phyloP scores from a whole-genome alignment of 73 alveolate species.

The Paramecium biaurelia region DNA sequence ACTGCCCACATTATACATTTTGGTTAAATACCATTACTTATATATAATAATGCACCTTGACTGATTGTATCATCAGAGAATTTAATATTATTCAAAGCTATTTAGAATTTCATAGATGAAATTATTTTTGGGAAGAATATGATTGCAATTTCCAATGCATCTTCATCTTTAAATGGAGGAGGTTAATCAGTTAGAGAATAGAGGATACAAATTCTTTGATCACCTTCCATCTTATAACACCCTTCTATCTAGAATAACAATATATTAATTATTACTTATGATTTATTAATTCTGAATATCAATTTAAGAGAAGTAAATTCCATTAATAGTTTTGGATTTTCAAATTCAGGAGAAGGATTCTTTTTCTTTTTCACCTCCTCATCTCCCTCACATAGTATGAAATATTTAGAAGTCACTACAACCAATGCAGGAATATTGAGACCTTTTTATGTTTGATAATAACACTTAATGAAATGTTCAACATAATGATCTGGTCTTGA shows the following conservation, averaged over 20 bases:
- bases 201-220: background rate
- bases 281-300: background rate
- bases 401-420: background rate
- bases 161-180: constrained; percentile 1
- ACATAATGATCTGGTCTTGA: background rate
- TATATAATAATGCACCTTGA: background rate
- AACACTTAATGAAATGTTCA: background rate
- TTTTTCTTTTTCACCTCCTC: background rate
- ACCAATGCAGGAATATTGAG: background rate
- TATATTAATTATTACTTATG: background rate
- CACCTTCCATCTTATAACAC: background rate
- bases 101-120: background rate
- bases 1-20: constrained; percentile 11
- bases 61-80: background rate
- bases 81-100: background rate
- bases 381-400: background rate
- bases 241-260: background rate
- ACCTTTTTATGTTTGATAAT: background rate
- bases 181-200: background rate
- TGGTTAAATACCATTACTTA: background rate
- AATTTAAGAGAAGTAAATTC: background rate
- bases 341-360: background rate
- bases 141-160: background rate
- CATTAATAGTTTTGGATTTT: background rate
- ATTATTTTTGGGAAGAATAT: background rate